These are phyloP conservation scores for Agroathelia rolfsii DNA, from an alignment of 1,284 basidiomycete genomes.

Conservation along the genomic window DNA sequence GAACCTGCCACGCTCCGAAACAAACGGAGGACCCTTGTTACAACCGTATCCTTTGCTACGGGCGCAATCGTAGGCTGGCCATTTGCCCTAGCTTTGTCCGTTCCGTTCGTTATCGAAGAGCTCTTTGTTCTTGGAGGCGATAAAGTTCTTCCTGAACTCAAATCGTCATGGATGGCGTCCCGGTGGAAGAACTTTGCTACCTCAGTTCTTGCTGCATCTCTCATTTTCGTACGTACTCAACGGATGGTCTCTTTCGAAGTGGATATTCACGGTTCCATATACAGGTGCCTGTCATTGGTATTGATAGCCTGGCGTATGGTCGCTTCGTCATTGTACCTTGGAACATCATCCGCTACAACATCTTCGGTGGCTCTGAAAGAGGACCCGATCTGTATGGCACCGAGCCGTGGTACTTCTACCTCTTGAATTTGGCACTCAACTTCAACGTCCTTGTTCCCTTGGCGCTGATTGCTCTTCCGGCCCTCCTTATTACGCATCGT, in stretches of 20 bases:
- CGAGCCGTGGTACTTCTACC: slow-evolving; percentile 78
- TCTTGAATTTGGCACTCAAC: slow-evolving; percentile 83
- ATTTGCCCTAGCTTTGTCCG: slow-evolving; percentile 75
- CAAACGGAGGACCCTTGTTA: slow-evolving; percentile 44
- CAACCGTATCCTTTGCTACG: slow-evolving; percentile 67
- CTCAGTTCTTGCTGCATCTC: slow-evolving; percentile 46
- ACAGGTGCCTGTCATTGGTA: slow-evolving; percentile 68
- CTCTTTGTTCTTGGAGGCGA: slow-evolving; percentile 74
- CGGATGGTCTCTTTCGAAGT: slow-evolving; percentile 3
- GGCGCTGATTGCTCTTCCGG: slow-evolving; percentile 73
- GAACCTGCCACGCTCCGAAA: slow-evolving; percentile 55
- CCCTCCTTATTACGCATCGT: slow-evolving; percentile 65
- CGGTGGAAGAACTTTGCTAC: slow-evolving; percentile 56
- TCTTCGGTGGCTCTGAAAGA: slow-evolving; percentile 70
- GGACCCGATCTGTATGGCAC: slow-evolving; percentile 91
- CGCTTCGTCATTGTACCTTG: slow-evolving; percentile 73
- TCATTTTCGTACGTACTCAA: slow-evolving; percentile 64
- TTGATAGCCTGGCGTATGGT: slow-evolving; percentile 89
- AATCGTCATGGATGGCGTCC: slow-evolving; percentile 44
- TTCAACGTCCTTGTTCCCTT: slow-evolving; percentile 84
- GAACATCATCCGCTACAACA: slow-evolving; percentile 93
- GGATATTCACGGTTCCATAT: slow-evolving; percentile 4
- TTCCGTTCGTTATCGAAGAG: slow-evolving; percentile 91
- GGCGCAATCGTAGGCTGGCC: slow-evolving; percentile 96
- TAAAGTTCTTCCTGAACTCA: slow-evolving; percentile 42